Base-by-base conservation (phyloP, 805 yeast genomes). In the Saccharomycopsis oosterbeekiorum region DNA sequence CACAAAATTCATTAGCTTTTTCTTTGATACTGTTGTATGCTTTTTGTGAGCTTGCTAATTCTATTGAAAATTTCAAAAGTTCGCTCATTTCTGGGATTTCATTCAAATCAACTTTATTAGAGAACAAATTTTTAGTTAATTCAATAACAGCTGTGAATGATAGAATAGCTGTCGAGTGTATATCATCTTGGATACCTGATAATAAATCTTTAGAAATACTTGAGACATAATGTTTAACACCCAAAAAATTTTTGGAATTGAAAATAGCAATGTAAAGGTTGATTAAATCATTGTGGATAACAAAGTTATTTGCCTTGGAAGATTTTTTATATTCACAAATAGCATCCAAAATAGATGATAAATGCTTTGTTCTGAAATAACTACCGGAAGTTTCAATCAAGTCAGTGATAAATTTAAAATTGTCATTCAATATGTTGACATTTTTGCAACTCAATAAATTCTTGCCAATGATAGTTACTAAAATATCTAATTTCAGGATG, bases 1-100 rank as follows among this genome's bases (percentile, higher is more conserved):
- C 42, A 15, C 62, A 54, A 5, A 61, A 55, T 15, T 9, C 17
- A 14, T 60, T 60, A 6, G 59, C 50, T 26, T 59, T 61, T 42
- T 59, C 64, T n/a, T 64, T 39, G n/a, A 63, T 39, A 29, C 62
- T 64, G 5, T 64, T 59, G 43, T 63, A 64, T 57, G 17, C 56
- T 14, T 59, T 53, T 17, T 57, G 54, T 14, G 57, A 47, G 17
- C 56, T 34, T 8, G 64, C 53, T 39, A 55, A 56, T 15, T 60
- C 61, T n/a, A 59, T 41, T 40, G 51, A 17, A 8, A 37, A 11
- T 12, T 41, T 40, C 39, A 63, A 53, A 37, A 63, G 24, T 5
- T 55, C 17, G 21, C 36, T 19, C 37, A 62, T 51, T 8, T 24
- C 29, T 12, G 36, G n/a, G n/a, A 59, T 37, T 21, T 54, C 19